These are phyloP conservation scores for Adansonia grandidieri DNA, from an alignment of 441 rosid species.

Conservation along the genomic window DNA sequence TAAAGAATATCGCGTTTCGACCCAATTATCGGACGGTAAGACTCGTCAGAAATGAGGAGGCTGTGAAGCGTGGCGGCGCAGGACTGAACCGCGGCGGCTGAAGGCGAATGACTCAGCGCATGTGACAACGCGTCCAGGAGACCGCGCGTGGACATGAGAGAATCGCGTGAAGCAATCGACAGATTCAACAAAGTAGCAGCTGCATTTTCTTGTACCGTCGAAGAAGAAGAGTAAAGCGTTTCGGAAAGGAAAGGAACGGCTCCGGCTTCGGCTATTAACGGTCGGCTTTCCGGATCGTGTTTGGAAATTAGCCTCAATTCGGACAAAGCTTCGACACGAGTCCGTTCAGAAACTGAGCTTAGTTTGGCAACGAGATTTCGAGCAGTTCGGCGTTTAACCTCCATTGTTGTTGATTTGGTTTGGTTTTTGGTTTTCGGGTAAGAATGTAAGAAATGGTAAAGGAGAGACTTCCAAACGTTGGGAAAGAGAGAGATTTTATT, in stretches of 20 bases:
- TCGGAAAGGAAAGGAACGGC: conserved; percentile 83
- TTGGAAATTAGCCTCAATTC: conserved; percentile 81
- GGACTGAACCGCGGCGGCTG: conserved; percentile 73
- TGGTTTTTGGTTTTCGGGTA: background rate
- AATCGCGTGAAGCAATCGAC: conserved; percentile 67
- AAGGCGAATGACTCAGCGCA: conserved; percentile 64
- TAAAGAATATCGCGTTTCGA: conserved; percentile 80
- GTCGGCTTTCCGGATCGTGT: conserved; percentile 73
- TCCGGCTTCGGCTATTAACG: conserved; percentile 69
- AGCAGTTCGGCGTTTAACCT: conserved; percentile 68
- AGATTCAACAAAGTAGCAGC: conserved; percentile 82
- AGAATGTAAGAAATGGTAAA: background rate
- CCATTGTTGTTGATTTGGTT: conserved; percentile 43
- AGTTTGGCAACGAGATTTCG: conserved; percentile 65
- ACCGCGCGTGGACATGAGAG: conserved; percentile 81
- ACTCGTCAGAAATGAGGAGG: conserved; percentile 64
- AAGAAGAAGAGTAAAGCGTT: conserved; percentile 70
- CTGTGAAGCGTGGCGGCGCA: conserved; percentile 79
- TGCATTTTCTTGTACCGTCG: conserved; percentile 78
- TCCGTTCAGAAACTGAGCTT: conserved; percentile 77
- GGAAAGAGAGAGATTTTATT: background rate
- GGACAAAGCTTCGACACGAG: conserved; percentile 63
- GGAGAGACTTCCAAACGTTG: background rate
- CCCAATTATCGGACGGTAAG: conserved; percentile 81
- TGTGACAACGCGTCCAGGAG: conserved; percentile 84